A percentile compares a stretch with the other conserved stretches of the same genome.
Evolutionary conservation across 1,284 basidiomycete genomes (phyloP).

Genomic region (Ustilago loliicola): DNA sequence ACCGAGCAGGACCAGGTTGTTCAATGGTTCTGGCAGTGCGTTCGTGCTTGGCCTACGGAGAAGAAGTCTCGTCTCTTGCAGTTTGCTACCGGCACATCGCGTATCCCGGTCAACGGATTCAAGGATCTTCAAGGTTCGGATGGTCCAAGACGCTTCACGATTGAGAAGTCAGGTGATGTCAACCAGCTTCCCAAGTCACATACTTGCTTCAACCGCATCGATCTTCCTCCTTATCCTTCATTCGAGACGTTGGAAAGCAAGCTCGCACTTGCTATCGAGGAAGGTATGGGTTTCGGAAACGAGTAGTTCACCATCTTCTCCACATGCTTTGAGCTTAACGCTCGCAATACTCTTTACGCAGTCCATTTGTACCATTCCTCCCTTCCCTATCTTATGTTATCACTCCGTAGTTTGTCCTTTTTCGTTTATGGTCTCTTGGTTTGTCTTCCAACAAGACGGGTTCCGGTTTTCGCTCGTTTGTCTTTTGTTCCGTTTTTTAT

Average conservation of each 20-base stretch:
- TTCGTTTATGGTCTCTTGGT: no score
- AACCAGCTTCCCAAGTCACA: conserved; percentile 69
- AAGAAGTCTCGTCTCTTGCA: conserved; percentile 90
- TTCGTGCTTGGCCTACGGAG: conserved; percentile 94
- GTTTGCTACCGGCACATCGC: conserved; percentile 96
- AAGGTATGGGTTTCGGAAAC: conserved; percentile 68
- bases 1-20: conserved; percentile 77
- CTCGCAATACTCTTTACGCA: background rate
- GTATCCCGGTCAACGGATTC: conserved; percentile 98
- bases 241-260: conserved; percentile 68
- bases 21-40: conserved; percentile 99
- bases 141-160: conserved; percentile 77
- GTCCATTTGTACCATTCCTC: no score
- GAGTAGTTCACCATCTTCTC: conserved; percentile 45
- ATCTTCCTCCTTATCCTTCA: conserved; percentile 68
- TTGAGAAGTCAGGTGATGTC: conserved; percentile 69
- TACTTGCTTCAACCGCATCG: conserved; percentile 70
- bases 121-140: conserved; percentile 98
- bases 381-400: no score
- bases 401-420: no score
- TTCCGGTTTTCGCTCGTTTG: background rate
- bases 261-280: conserved; percentile 68
- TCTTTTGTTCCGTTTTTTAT: conserved; percentile 1
- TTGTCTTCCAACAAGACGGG: conserved; percentile 4
- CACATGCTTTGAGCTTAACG: conserved; percentile 9